Conservation (phyloP, 345 rosid species). For the Salix purpurea region DNA sequence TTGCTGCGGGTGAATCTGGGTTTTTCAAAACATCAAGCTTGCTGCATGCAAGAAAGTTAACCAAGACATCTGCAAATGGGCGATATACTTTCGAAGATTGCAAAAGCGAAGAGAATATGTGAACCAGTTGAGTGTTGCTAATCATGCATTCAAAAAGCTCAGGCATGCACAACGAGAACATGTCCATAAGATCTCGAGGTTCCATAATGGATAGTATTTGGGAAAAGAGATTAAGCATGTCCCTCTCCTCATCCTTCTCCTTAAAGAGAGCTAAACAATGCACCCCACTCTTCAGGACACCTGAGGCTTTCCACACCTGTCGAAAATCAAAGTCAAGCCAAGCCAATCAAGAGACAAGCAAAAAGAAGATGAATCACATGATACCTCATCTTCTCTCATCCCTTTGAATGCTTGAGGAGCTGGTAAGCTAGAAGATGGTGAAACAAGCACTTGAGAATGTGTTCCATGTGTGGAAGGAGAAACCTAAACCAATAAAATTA, state of each 20-base stretch:
- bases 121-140: constrained; percentile 78
- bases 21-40: constrained; percentile 86
- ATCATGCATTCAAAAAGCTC: constrained; percentile 98
- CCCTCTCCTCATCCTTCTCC: constrained; percentile 97
- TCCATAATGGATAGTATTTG: constrained; percentile 95
- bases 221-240: constrained; percentile 82
- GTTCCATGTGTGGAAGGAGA: constrained; percentile 55
- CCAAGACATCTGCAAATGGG: constrained; percentile 90
- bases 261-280: constrained; percentile 95
- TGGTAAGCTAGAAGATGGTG: constrained; percentile 53
- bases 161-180: constrained; percentile 97
- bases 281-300: constrained; percentile 93
- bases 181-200: constrained; percentile 97
- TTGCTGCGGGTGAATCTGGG: constrained; percentile 79
- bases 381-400: constrained; percentile 98
- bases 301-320: constrained; percentile 96
- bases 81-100: constrained; percentile 75
- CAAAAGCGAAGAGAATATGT: constrained; percentile 82
- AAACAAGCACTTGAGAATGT: constrained; percentile 60
- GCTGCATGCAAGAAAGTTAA: constrained; percentile 79
- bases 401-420: constrained; percentile 85
- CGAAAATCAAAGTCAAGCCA: constrained; percentile 26
- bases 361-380: neutral
- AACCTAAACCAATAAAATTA: constrained; percentile 39
- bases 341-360: constrained; percentile 10